Evolutionary conservation across 768 basidiomycete genomes (phyloP), one percentile per base, ranked within the genome.

Genomic region (Dioszegia crocea): DNA sequence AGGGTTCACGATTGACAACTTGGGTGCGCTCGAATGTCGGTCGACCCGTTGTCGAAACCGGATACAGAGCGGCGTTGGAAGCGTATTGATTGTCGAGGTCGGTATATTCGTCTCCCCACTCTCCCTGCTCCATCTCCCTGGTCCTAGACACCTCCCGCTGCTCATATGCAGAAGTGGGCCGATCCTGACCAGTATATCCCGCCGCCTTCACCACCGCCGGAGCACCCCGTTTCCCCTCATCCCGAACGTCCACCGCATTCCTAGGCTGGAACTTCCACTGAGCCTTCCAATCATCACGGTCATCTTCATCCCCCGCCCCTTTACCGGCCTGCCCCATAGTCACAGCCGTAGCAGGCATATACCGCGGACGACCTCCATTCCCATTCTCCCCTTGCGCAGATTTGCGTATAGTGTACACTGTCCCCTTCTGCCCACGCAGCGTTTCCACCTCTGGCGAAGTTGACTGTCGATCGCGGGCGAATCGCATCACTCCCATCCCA

Each of bases 341-440:
- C 12, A 48, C 47, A 30, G 29, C 47, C 47, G 21, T 48, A 48
- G 47, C 47, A 48, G 47, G 47, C 47, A 48, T 48, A 48, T 48
- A 48, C 47, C 47, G 27, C 30, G 47, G 51, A 14, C 51, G 27
- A 16, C 24, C 49, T 23, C 24, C 33, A 12, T 39, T 6, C 11
- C 31, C 24, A 29, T 19, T 41, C 39, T 31, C 51, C 17, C 11
- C 51, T 17, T 23, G 3, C 49, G 33, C 33, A 14, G 6, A 6
- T 33, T 51, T 51, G 5, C 12, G 14, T 3, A 51, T 27, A 14
- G 16, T 19, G 21, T 39, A 51, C 3, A 21, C 21, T 3, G 33
- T 33, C 33, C 31, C 47, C 17, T 29, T 6, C 27, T 48, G 17
- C 29, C 47, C 47, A 2, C 29, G 3, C 6, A 51, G 19, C 9